Evolutionary conservation across 2,329 filamentous ascomycete genomes (phyloP), one percentile per base, ranked within the genome.

Genomic region (Ceratocystis lukuohia): DNA sequence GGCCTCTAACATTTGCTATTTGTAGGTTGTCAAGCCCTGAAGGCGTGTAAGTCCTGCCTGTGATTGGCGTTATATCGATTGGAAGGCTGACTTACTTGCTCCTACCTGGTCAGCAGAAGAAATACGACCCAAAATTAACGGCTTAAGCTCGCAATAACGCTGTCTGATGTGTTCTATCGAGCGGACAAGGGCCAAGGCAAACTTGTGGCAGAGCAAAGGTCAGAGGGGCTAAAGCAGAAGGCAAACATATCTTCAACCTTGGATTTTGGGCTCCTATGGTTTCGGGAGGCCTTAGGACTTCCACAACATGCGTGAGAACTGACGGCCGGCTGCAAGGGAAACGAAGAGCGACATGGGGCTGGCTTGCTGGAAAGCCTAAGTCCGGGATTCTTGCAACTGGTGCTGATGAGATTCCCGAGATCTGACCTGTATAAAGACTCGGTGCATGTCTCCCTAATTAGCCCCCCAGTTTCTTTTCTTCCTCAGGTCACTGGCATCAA

Each of bases 401-500:
- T 41, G 45, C 28, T 56, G 50, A 41, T 22, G 46, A 64, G 30
- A 41, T 37, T 28, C 10, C 8, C 46, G 46, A 53, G 62, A 50
- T 56, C 15, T 15, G 22, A 33, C 30, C 25, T 63, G 61, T 63
- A 67, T 67, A 67, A 67, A 67, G 66, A 64, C 28, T 50, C 41
- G 12, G 37, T 30, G n/a, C 50, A 61, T 44, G 50, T 50, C 62
- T 61, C 62, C 53, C 62, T 53, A n/a, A 53, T 53, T 37, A 8
- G n/a, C 20, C 45, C 62, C 50, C 59, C 10, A 15, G 61, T 64
- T 62, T 61, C 63, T 56, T 44, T 59, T 50, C 57, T 46, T 68
- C 61, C 33, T 66, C 64, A 68, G 56, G 56, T 59, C 56, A 37
- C 56, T 59, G 56, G 57, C 56, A 50, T 61, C 64, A 56, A 44